Evolutionary conservation across 176 grass and related monocot genomes (phyloP).

Genomic region (Cymbopogon citratus): DNA sequence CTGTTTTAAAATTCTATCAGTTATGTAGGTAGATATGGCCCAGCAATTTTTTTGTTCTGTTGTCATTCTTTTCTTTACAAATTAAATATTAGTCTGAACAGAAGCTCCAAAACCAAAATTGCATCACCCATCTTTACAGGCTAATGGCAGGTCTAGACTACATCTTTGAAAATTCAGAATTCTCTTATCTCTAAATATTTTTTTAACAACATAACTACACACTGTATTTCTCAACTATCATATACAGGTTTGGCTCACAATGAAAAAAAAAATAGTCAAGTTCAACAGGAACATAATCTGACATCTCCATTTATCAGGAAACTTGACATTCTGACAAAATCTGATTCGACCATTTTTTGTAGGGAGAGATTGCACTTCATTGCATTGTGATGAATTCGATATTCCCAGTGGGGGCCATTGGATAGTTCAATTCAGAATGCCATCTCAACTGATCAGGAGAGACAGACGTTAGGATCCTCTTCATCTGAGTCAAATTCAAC

Average conservation of each 20-base stretch:
- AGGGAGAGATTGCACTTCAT: background rate
- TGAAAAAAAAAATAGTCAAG: background rate
- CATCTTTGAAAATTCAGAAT: background rate
- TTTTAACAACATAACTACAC: background rate
- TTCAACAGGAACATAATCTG: background rate
- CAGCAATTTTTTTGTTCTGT: background rate
- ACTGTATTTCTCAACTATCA: background rate
- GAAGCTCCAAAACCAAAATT: background rate
- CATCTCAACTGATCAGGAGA: conserved; percentile 9
- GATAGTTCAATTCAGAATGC: background rate
- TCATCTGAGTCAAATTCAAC: conserved; percentile 77
- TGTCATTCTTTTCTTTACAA: background rate
- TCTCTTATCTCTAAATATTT: background rate
- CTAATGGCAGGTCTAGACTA: background rate
- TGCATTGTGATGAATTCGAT: background rate
- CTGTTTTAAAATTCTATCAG: background rate
- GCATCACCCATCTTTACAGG: background rate
- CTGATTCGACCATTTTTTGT: background rate
- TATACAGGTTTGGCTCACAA: conserved; percentile 2
- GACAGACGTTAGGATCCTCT: conserved; percentile 62
- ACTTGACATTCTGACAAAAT: background rate
- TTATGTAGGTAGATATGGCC: background rate
- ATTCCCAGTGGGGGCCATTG: background rate
- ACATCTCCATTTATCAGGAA: conserved; percentile 4
- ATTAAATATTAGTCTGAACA: background rate